These are phyloP conservation scores for Chrysanthemum lavandulifolium DNA, from an alignment of 129 eudicot species.

Conservation along the genomic window DNA sequence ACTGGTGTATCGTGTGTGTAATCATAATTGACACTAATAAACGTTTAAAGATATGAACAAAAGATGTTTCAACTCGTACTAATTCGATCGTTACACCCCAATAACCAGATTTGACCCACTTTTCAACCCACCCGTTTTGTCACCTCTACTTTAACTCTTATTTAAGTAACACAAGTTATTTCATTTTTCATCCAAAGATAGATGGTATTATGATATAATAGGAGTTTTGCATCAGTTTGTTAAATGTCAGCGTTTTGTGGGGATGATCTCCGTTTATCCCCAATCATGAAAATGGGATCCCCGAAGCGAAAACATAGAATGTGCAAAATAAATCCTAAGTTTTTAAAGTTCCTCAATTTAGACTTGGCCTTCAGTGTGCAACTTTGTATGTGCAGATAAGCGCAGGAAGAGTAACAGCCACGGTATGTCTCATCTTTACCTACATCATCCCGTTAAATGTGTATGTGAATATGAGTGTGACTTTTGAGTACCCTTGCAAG, in stretches of 20 bases:
- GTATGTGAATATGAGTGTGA: neutral
- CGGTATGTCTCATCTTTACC: conserved; percentile 39
- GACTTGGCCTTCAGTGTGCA: conserved; percentile 11
- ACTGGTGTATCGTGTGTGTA: too few species aligned
- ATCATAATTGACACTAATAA: too few species aligned
- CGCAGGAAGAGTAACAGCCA: conserved; percentile 68
- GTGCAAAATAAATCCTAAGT: neutral
- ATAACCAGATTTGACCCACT: too few species aligned
- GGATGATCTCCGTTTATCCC: neutral
- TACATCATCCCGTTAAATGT: neutral
- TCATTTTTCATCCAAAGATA: neutral
- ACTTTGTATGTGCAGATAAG: conserved; percentile 50
- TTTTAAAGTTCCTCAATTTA: conserved; percentile 1
- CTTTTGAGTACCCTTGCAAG: neutral
- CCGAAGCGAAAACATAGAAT: neutral
- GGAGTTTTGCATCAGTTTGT: neutral
- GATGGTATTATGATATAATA: neutral
- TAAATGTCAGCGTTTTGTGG: too few species aligned
- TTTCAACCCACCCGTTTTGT: too few species aligned
- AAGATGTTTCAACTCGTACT: too few species aligned
- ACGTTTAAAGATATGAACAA: too few species aligned
- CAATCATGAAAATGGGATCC: conserved; percentile 8
- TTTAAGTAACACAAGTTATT: neutral
- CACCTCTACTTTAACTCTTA: too few species aligned
- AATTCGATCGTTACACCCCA: too few species aligned